Evolutionary conservation across 495 filamentous ascomycete species (phyloP).

Genomic region (Aspergillus incahuasiensis): DNA sequence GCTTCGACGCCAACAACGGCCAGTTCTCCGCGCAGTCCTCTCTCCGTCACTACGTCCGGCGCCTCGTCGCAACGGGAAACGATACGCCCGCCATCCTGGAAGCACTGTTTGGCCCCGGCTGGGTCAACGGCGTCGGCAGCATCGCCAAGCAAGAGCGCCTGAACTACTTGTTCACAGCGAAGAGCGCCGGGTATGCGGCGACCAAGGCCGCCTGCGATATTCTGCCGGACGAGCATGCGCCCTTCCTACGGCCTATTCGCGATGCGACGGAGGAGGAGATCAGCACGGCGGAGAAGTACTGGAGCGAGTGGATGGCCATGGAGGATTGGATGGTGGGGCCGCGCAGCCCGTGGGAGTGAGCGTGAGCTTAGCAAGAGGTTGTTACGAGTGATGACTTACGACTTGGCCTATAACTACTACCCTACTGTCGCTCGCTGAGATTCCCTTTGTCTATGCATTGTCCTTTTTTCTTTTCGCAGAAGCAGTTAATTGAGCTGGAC

Average conservation of each 20-base stretch:
- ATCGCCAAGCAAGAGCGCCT: slow-evolving; percentile 80
- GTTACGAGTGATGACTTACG: neutral
- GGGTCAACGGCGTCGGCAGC: slow-evolving; percentile 68
- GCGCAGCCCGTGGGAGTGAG: slow-evolving; percentile 48
- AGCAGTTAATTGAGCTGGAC: neutral
- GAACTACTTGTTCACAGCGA: slow-evolving; percentile 95
- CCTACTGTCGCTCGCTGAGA: slow-evolving; percentile 6
- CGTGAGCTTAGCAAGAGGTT: neutral
- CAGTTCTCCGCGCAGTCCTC: slow-evolving; percentile 50
- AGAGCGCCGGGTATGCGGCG: slow-evolving; percentile 79
- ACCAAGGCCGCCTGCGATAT: slow-evolving; percentile 89
- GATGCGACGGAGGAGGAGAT: slow-evolving; percentile 74
- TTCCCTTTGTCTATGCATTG: slow-evolving; percentile 17
- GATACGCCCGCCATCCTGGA: slow-evolving; percentile 73
- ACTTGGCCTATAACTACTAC: slow-evolving; percentile 8
- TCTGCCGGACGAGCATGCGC: slow-evolving; percentile 69
- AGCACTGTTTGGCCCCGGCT: slow-evolving; percentile 87
- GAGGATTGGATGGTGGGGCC: slow-evolving; percentile 92
- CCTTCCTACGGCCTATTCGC: slow-evolving; percentile 75
- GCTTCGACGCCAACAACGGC: slow-evolving; percentile 16
- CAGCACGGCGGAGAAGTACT: slow-evolving; percentile 68
- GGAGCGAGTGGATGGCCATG: slow-evolving; percentile 89
- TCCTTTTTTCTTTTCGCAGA: neutral
- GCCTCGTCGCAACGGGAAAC: slow-evolving; percentile 81
- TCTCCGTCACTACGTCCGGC: slow-evolving; percentile 82